Percentiles rank a stretch among this genome's conserved stretches.
phyloP scores from a whole-genome alignment of 768 basidiomycete genomes.

The Suillus subluteus region DNA sequence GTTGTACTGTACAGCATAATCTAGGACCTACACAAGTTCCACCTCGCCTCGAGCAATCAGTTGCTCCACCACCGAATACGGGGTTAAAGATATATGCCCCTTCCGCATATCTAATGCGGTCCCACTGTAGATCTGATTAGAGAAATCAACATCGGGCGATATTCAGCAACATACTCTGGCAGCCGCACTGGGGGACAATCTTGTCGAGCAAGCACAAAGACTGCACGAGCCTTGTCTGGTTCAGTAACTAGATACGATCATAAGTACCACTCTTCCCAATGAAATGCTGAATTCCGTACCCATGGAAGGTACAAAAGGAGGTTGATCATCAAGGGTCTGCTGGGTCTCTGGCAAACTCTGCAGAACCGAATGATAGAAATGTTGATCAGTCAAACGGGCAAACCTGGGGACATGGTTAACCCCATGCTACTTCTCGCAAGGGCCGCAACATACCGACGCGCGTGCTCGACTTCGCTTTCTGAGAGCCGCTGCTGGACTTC shows the following conservation, averaged over 20 bases:
- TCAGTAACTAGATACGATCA: slow-evolving; percentile 59
- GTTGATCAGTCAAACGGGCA: slow-evolving; percentile 73
- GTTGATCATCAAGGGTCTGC: slow-evolving; percentile 74
- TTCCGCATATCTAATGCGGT: slow-evolving; percentile 73
- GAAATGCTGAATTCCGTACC: slow-evolving; percentile 42
- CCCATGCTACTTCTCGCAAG: slow-evolving; percentile 5
- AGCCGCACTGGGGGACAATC: slow-evolving; percentile 67
- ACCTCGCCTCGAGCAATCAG: slow-evolving; percentile 73
- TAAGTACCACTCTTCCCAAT: slow-evolving; percentile 8
- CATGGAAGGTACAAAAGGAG: slow-evolving; percentile 76
- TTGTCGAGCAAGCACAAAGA: slow-evolving; percentile 79
- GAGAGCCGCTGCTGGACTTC: slow-evolving; percentile 80
- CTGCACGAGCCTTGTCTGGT: slow-evolving; percentile 76
- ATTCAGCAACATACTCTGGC: slow-evolving; percentile 59
- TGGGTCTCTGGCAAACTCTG: slow-evolving; percentile 81
- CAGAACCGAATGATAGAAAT: slow-evolving; percentile 80
- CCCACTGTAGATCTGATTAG: slow-evolving; percentile 49
- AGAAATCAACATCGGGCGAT: not conserved
- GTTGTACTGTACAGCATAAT: slow-evolving; percentile 10
- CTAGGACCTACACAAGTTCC: slow-evolving; percentile 62
- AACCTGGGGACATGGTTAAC: slow-evolving; percentile 50
- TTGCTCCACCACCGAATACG: slow-evolving; percentile 76
- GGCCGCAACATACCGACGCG: slow-evolving; percentile 56
- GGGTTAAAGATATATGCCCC: slow-evolving; percentile 80
- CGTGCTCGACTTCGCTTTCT: slow-evolving; percentile 80